Evolutionary conservation across 116 monocot genomes (phyloP).

Genomic region (Dioscorea cayenensis): DNA sequence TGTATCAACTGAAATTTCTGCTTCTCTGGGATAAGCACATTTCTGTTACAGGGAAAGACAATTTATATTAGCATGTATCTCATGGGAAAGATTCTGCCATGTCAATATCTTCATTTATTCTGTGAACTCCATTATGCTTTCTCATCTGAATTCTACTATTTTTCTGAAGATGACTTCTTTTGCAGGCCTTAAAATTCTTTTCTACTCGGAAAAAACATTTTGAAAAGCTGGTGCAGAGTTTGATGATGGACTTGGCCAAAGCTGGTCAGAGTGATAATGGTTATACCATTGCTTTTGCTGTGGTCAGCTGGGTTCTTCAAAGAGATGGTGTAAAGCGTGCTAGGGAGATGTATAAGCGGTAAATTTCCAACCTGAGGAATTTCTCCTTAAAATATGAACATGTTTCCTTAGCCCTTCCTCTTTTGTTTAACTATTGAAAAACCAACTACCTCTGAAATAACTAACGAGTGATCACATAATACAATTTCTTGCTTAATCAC

Average conservation of each 20-base stretch:
- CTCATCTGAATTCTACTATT: background rate
- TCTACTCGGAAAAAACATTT: constrained; percentile 51
- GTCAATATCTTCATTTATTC: too few relatives aligned
- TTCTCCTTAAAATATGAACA: background rate
- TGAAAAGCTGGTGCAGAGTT: constrained; percentile 50
- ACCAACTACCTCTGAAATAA: background rate
- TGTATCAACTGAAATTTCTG: too few relatives aligned
- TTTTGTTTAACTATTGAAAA: background rate
- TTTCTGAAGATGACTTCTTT: constrained; percentile 2
- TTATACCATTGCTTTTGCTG: constrained; percentile 25
- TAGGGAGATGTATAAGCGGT: constrained; percentile 73
- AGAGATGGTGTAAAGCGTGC: constrained; percentile 54
- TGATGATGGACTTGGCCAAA: constrained; percentile 40
- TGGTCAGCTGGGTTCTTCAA: constrained; percentile 41
- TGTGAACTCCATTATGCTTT: too few relatives aligned
- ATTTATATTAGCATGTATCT: too few relatives aligned
- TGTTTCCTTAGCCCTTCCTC: background rate
- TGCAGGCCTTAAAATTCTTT: constrained; percentile 70
- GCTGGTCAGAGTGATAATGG: constrained; percentile 28
- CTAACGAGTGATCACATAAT: too few relatives aligned
- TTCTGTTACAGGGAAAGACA: too few relatives aligned
- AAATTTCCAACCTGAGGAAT: constrained; percentile 13
- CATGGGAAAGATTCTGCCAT: too few relatives aligned
- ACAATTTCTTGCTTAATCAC: too few relatives aligned
- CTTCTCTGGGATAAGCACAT: too few relatives aligned